Percentiles rank a stretch among this genome's conserved stretches.
Conservation (phyloP, 2,329 filamentous ascomycete species). For the Trichoderma breve region DNA sequence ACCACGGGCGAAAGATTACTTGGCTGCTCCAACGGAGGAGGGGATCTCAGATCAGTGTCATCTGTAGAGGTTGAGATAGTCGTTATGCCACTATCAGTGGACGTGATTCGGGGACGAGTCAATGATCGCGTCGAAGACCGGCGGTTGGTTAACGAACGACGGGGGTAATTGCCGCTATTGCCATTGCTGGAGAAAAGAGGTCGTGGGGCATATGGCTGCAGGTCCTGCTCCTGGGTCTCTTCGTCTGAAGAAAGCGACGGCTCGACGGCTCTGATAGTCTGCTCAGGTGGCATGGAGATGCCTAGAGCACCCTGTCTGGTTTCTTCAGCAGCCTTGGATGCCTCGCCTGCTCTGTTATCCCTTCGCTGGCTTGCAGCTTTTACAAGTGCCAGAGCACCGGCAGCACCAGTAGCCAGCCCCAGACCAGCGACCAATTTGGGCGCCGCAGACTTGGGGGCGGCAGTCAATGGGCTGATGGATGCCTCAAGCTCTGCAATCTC, state of each 20-base stretch:
- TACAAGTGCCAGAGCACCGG: slow-evolving; percentile 2
- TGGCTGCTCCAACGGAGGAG: slow-evolving; percentile 24
- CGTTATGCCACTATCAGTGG: slow-evolving; percentile 35
- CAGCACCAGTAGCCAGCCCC: slow-evolving; percentile 1
- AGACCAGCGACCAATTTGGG: slow-evolving; percentile 15
- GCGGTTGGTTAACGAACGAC: slow-evolving; percentile 8
- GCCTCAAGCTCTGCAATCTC: slow-evolving; percentile 29
- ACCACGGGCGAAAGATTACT: slow-evolving; percentile 48
- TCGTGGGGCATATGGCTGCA: not conserved
- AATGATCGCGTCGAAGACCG: slow-evolving; percentile 24
- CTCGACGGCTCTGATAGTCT: slow-evolving; percentile 19
- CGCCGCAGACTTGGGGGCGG: slow-evolving; percentile 12
- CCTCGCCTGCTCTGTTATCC: not conserved
- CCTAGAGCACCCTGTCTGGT: not conserved
- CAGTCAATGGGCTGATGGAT: slow-evolving; percentile 20
- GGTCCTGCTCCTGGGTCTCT: slow-evolving; percentile 10
- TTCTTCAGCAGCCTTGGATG: not conserved
- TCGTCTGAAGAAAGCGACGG: slow-evolving; percentile 18
- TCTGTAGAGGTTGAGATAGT: slow-evolving; percentile 34
- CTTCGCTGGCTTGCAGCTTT: not conserved
- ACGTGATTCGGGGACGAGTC: slow-evolving; percentile 28
- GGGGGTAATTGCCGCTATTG: slow-evolving; percentile 17
- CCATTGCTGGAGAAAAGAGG: not conserved
- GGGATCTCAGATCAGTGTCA: slow-evolving; percentile 19
- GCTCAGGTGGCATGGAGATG: not conserved